A percentile compares a stretch with the other conserved stretches of the same genome.
phyloP scores from a whole-genome alignment of 768 basidiomycete species.

The Hericium erinaceus region DNA sequence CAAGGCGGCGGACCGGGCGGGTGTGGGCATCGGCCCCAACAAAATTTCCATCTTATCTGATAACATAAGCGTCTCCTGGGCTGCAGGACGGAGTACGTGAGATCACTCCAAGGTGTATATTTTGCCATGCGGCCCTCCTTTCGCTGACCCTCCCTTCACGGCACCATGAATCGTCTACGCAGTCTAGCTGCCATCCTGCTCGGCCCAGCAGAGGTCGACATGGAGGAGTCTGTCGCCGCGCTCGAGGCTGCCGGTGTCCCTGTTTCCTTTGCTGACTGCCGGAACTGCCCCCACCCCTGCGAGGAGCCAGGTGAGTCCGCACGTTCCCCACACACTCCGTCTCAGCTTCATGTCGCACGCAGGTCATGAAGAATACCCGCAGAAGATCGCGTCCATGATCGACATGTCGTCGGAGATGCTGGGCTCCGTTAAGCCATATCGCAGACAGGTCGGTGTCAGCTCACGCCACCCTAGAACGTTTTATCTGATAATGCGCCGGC shows the following conservation, averaged over 20 bases:
- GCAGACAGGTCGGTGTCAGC: constrained; percentile 51
- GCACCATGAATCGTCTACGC: constrained; percentile 8
- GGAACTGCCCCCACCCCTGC: constrained; percentile 23
- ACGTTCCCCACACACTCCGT: constrained; percentile 2
- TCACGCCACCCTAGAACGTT: background rate
- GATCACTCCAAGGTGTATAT: constrained; percentile 6
- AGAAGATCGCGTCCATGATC: constrained; percentile 47
- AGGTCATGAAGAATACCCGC: constrained; percentile 72
- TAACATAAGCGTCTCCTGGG: background rate
- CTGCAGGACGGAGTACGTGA: background rate
- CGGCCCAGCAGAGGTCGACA: constrained; percentile 1
- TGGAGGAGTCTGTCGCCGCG: constrained; percentile 9
- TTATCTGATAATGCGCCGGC: constrained; percentile 6
- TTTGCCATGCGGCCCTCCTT: background rate
- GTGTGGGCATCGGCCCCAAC: too few relatives aligned
- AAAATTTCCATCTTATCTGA: background rate
- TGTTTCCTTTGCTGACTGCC: constrained; percentile 18
- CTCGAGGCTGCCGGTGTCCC: constrained; percentile 17
- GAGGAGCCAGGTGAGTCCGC: constrained; percentile 17
- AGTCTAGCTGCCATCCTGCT: constrained; percentile 9
- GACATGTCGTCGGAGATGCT: constrained; percentile 78
- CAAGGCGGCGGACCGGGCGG: too few relatives aligned
- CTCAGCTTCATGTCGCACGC: background rate
- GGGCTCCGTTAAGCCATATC: constrained; percentile 80
- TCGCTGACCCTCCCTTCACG: background rate